Base-by-base conservation (phyloP, 257 asterid genomes). In the Ligustrum vulgare region DNA sequence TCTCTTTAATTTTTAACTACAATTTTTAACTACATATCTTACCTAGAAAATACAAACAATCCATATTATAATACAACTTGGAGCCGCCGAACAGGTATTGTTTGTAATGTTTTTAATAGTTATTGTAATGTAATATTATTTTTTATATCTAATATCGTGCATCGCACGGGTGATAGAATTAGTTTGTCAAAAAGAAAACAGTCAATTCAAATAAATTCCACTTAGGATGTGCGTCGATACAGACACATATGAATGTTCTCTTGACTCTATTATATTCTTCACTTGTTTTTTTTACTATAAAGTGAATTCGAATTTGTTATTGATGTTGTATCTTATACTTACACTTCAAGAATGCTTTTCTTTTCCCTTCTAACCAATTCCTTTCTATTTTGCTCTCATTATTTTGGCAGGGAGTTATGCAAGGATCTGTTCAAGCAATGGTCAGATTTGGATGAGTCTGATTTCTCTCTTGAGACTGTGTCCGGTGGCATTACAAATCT, bases 401-500 rank as follows among this genome's bases (percentile, higher is more conserved):
- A 25, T 45, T 67, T 43, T 81, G 80, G 79, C 92, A 92, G 97
- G 86, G 94, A 79, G 73, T 86, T 94, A 39, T 94, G 91, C 90
- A 92, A 88, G 89, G 94, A 92, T 84, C 83, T 94, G 64, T 94
- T 89, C 89, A 80, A 86, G 84, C 81, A 91, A 70, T 94, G 98
- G 98, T 82, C 87, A 47, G 77, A 79, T 74, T 78, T 92, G 88
- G 89, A 92, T 62, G 96, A 85, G 78, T 88, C 99, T 47, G 82
- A 75, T 78, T 86, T 91, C 85, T 87, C 97, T 76, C 87, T 89
- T 47, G 95, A 91, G 75, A 94, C 85, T 8, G 93, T 94, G 69
- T 87, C 99, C n/a, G 99, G 99, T 67, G 99, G 99, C 86, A 94
- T 94, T 82, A 94, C 99, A 72, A 94, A 94, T 85, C 82, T 88